Evolutionary conservation across 768 basidiomycete genomes (phyloP).

Genomic region (Mycena haematopus): DNA sequence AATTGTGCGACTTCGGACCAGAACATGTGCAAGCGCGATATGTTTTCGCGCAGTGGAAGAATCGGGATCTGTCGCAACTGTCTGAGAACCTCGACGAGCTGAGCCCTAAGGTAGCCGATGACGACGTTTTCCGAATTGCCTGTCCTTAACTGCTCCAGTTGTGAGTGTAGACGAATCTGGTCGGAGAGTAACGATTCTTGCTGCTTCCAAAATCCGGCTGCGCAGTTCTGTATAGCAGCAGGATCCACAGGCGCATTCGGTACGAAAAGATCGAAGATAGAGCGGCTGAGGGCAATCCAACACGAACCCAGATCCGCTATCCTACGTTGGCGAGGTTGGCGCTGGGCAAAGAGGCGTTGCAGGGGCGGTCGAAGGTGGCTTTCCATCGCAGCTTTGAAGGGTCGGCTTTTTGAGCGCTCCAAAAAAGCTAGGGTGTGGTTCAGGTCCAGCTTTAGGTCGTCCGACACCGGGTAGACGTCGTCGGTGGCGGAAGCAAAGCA

Average conservation of each 20-base stretch:
- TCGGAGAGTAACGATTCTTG: conserved; percentile 47
- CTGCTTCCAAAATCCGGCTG: conserved; percentile 48
- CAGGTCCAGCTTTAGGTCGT: conserved; percentile 33
- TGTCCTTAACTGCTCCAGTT: conserved; percentile 59
- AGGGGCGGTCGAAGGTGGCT: conserved; percentile 39
- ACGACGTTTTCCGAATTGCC: conserved; percentile 63
- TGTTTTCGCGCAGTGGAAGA: conserved; percentile 45
- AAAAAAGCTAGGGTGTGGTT: conserved; percentile 39
- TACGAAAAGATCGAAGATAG: conserved; percentile 75
- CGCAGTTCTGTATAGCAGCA: conserved; percentile 63
- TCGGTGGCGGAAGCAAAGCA: conserved; percentile 53
- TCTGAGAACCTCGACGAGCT: conserved; percentile 39
- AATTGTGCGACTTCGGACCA: conserved; percentile 85
- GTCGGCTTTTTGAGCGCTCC: conserved; percentile 39
- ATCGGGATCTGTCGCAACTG: conserved; percentile 36
- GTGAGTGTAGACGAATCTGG: conserved; percentile 60
- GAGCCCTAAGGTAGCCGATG: conserved; percentile 49
- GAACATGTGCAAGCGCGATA: conserved; percentile 62
- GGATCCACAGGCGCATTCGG: conserved; percentile 91
- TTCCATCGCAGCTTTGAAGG: conserved; percentile 42
- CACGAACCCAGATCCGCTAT: conserved; percentile 38
- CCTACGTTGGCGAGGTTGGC: conserved; percentile 16
- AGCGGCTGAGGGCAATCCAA: conserved; percentile 67
- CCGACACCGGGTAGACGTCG: conserved; percentile 27
- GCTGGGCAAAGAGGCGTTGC: conserved; percentile 23